These are phyloP conservation scores for Trichoderma arundinaceum DNA, from an alignment of 2,329 filamentous ascomycete species.

Conservation along the genomic window DNA sequence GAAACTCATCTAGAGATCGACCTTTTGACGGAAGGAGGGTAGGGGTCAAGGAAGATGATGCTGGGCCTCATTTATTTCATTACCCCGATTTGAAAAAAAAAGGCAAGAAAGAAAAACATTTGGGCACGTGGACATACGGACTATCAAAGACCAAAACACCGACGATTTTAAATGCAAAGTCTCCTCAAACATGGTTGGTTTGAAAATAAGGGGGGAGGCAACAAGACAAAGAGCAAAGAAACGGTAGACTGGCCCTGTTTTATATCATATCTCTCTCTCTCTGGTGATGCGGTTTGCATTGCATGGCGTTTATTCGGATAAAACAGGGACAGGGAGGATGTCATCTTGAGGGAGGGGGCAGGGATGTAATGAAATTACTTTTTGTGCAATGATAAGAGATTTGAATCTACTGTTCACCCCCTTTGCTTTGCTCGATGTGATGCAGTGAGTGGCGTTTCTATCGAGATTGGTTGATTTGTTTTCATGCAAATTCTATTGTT, in stretches of 20 bases:
- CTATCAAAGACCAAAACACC: background rate
- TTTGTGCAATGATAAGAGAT: conserved; percentile 30
- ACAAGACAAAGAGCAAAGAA: conserved; percentile 22
- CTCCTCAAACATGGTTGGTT: conserved; percentile 19
- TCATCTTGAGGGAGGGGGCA: conserved; percentile 32
- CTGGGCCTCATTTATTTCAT: conserved; percentile 1
- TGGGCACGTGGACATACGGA: conserved; percentile 5
- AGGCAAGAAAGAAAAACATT: background rate
- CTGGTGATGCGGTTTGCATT: conserved; percentile 49
- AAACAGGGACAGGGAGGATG: conserved; percentile 42
- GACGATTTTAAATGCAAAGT: conserved; percentile 1
- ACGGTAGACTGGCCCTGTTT: conserved; percentile 29
- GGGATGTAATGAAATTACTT: conserved; percentile 39
- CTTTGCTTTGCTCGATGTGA: background rate
- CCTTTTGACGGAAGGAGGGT: background rate
- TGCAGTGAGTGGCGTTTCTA: background rate
- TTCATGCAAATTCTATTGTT: background rate
- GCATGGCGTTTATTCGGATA: conserved; percentile 46
- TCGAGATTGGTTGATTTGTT: background rate
- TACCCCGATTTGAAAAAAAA: background rate
- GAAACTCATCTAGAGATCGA: conserved; percentile 14
- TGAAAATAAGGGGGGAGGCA: background rate
- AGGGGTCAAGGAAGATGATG: background rate
- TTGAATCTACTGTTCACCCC: background rate
- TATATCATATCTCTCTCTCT: conserved; percentile 31